These are phyloP conservation scores for Hymenoscyphus repandus DNA, from an alignment of 2,329 filamentous ascomycete genomes.

Conservation along the genomic window DNA sequence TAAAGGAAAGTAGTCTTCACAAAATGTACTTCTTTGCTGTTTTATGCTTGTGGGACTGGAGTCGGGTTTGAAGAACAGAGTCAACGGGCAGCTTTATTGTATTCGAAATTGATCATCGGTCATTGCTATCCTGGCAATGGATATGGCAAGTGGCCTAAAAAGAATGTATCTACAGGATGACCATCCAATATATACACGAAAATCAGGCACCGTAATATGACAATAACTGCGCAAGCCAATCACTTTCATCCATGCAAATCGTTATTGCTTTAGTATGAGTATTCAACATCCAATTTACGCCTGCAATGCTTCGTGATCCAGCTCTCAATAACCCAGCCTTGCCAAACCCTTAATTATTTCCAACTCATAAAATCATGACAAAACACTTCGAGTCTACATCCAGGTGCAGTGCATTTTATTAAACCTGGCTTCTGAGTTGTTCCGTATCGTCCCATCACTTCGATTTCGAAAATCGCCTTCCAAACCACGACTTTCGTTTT, in stretches of 20 bases:
- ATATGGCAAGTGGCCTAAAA: no score
- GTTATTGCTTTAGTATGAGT: no score
- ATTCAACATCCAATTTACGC: no score
- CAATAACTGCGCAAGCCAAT: no score
- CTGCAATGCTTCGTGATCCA: background rate
- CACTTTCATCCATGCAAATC: no score
- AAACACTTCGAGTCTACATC: background rate
- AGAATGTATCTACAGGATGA: no score
- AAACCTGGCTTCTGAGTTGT: slow-evolving; percentile 1
- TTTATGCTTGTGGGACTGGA: no score
- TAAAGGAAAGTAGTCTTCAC: slow-evolving; percentile 17
- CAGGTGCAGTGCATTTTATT: slow-evolving; percentile 4
- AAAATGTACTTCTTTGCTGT: background rate
- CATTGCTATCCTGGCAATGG: no score
- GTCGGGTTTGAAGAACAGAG: background rate
- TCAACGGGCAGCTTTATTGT: background rate
- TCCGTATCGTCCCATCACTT: slow-evolving; percentile 24
- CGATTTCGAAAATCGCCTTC: slow-evolving; percentile 69
- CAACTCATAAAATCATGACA: slow-evolving; percentile 8
- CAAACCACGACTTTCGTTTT: slow-evolving; percentile 89
- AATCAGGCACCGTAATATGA: no score
- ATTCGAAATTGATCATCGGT: no score
- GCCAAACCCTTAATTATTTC: background rate
- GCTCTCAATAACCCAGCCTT: background rate
- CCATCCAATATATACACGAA: no score